These are phyloP conservation scores for Nigrospora oryzae DNA, from an alignment of 2,329 filamentous ascomycete species.

Conservation along the genomic window DNA sequence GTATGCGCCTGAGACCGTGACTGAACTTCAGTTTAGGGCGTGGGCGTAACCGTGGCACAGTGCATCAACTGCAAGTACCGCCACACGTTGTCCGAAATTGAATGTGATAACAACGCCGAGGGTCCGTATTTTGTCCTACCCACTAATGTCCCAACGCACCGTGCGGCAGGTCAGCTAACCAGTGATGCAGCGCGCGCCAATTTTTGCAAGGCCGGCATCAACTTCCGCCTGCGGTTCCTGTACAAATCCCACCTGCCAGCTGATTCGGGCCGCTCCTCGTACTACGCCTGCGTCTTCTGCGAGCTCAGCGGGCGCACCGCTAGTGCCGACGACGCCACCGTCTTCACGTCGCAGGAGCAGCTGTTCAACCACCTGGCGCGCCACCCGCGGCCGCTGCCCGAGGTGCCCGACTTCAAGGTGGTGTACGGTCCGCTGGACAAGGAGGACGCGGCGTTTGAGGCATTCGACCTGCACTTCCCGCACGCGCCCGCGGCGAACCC, in stretches of 20 bases:
- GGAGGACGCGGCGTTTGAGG: constrained; percentile 7
- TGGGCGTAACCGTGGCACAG: constrained; percentile 10
- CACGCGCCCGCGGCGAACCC: constrained; percentile 18
- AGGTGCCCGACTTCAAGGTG: constrained; percentile 37
- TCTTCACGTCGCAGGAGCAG: constrained; percentile 44
- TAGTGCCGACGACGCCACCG: constrained; percentile 46
- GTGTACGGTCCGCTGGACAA: constrained; percentile 21
- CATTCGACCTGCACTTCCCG: constrained; percentile 27
- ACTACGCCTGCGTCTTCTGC: constrained; percentile 47
- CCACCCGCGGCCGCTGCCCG: constrained; percentile 43
- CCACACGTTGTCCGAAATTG: constrained; percentile 3
- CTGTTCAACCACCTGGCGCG: constrained; percentile 45
- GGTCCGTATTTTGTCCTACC: constrained; percentile 6
- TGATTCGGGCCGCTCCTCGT: constrained; percentile 3
- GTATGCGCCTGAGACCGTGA: neutral
- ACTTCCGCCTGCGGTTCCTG: constrained; percentile 30
- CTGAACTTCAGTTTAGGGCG: neutral
- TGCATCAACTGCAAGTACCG: constrained; percentile 16
- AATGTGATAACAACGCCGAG: constrained; percentile 8
- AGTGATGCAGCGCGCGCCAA: constrained; percentile 21
- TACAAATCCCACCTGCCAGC: constrained; percentile 32
- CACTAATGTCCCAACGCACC: neutral
- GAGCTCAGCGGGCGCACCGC: constrained; percentile 37
- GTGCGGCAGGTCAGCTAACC: neutral
- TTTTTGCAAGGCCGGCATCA: constrained; percentile 21